Conservation (phyloP, 495 filamentous ascomycete species). For the Cryomyces antarcticus region DNA sequence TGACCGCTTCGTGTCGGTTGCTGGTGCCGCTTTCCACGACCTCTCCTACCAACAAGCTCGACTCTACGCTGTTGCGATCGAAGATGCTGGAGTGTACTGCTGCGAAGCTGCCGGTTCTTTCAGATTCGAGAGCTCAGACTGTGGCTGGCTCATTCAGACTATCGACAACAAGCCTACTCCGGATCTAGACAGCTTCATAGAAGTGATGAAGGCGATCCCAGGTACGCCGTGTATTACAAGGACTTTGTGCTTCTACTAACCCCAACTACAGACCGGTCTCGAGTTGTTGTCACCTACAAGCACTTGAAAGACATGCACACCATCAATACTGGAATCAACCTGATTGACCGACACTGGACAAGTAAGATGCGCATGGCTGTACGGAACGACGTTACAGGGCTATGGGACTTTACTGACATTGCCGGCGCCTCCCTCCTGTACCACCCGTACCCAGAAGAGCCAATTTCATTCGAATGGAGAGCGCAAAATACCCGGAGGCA, state of each 20-base stretch:
- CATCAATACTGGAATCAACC: slow-evolving; percentile 74
- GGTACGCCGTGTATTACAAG: slow-evolving; percentile 12
- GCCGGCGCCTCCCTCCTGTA: slow-evolving; percentile 56
- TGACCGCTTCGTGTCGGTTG: slow-evolving; percentile 83
- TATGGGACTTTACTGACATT: slow-evolving; percentile 89
- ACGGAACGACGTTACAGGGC: slow-evolving; percentile 71
- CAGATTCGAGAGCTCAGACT: slow-evolving; percentile 72
- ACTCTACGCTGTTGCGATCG: slow-evolving; percentile 75
- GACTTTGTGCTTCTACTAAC: neutral
- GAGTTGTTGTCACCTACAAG: slow-evolving; percentile 86
- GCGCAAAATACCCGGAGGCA: slow-evolving; percentile 71
- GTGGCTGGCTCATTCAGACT: slow-evolving; percentile 84
- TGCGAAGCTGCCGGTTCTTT: slow-evolving; percentile 93
- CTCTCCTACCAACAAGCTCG: slow-evolving; percentile 92
- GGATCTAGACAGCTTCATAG: slow-evolving; percentile 71
- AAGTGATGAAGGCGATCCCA: slow-evolving; percentile 76
- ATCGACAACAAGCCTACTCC: slow-evolving; percentile 79
- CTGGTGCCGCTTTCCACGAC: slow-evolving; percentile 83
- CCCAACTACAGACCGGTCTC: slow-evolving; percentile 40
- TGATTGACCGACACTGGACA: slow-evolving; percentile 89
- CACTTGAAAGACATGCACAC: slow-evolving; percentile 91
- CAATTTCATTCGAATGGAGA: slow-evolving; percentile 76
- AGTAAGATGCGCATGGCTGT: slow-evolving; percentile 83
- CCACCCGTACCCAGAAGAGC: slow-evolving; percentile 54
- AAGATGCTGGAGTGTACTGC: slow-evolving; percentile 60